phyloP scores from a whole-genome alignment of 106 monocot species.

The Allium sativum region DNA sequence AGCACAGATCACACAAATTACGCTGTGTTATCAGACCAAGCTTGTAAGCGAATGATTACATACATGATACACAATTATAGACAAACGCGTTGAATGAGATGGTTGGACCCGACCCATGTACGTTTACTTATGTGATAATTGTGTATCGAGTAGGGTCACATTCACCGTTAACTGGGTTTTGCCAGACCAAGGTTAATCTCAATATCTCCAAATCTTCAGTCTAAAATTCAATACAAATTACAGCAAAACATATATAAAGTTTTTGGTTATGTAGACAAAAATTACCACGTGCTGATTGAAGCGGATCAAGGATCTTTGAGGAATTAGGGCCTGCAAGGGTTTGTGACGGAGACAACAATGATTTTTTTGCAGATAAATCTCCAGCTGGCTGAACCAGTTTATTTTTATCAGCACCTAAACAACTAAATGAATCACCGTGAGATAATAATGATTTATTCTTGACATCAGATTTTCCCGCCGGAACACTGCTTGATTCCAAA shows the following conservation, averaged over 20 bases:
- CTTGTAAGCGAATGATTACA: too few relatives aligned
- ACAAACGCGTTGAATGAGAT: too few relatives aligned
- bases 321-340: conserved; percentile 11
- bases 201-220: too few relatives aligned
- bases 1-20: too few relatives aligned
- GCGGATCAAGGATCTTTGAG: conserved; percentile 4
- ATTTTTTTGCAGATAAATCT: conserved; percentile 13
- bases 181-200: too few relatives aligned
- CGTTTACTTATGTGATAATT: too few relatives aligned
- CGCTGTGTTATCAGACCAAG: too few relatives aligned
- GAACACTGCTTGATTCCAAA: conserved; percentile 14
- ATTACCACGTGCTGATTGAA: conserved; percentile 32
- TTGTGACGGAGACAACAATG: conserved; percentile 10
- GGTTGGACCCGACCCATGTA: too few relatives aligned
- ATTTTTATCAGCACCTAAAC: conserved; percentile 16
- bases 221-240: background rate
- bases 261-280: background rate
- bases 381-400: conserved; percentile 12
- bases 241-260: background rate
- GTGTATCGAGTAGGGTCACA: too few relatives aligned
- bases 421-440: conserved; percentile 30
- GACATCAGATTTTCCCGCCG: conserved; percentile 1
- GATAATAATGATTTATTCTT: conserved; percentile 14
- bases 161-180: too few relatives aligned
- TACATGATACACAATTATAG: too few relatives aligned